A percentile compares a stretch with the other conserved stretches of the same genome.
Conservation (phyloP, 2,329 filamentous ascomycete species). For the Neonectria coccinea region DNA sequence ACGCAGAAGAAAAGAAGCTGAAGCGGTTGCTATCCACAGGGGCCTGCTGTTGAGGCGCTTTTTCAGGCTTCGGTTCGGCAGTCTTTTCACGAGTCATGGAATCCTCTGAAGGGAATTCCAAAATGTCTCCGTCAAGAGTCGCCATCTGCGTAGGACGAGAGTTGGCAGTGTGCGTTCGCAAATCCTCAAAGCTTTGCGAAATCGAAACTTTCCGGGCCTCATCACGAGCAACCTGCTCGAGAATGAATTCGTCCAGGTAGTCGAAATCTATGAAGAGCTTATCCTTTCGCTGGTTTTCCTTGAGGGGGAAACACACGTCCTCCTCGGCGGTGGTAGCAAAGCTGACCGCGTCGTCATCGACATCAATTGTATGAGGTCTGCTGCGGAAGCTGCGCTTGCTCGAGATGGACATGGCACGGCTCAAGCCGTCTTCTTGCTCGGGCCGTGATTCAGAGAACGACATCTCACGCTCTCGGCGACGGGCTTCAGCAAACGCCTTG, state of each 20-base stretch:
- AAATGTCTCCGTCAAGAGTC: conserved; percentile 68
- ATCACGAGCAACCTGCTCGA: conserved; percentile 62
- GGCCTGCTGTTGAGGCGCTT: conserved; percentile 52
- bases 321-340: conserved; percentile 79
- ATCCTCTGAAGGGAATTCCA: conserved; percentile 64
- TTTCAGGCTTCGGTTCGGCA: conserved; percentile 35
- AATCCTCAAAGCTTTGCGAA: conserved; percentile 48
- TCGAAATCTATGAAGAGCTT: conserved; percentile 92
- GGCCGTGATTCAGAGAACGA: conserved; percentile 63
- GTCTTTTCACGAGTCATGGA: conserved; percentile 62
- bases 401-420: conserved; percentile 77
- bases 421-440: conserved; percentile 63
- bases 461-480: conserved; percentile 82
- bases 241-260: conserved; percentile 91
- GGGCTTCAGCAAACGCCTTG: conserved; percentile 93
- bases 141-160: conserved; percentile 53
- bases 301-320: conserved; percentile 89
- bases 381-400: conserved; percentile 71
- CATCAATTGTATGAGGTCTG: conserved; percentile 69
- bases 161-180: conserved; percentile 46
- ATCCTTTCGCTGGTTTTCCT: conserved; percentile 73
- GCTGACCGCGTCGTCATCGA: conserved; percentile 72
- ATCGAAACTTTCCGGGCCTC: conserved; percentile 63
- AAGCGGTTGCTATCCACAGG: conserved; percentile 79
- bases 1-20: conserved; percentile 96